Evolutionary conservation across 176 grass and related monocot species (phyloP).

Genomic region (Aegilops longissima): DNA sequence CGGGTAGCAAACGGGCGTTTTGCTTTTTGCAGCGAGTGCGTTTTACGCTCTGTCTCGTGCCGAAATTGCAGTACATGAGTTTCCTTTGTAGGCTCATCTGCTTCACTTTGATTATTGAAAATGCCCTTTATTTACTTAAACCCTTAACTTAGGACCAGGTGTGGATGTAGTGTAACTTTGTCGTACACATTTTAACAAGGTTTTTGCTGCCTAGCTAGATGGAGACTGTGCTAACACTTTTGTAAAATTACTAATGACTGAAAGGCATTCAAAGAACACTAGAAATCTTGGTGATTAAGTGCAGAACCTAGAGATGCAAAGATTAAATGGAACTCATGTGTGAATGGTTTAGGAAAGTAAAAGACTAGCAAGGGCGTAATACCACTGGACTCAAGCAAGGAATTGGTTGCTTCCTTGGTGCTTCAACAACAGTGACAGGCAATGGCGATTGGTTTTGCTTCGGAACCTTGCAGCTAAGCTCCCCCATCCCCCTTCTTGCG

Average conservation of each 20-base stretch:
- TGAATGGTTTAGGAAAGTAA: background rate
- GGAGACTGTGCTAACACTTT: background rate
- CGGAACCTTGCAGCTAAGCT: background rate
- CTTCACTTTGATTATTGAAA: too few species aligned
- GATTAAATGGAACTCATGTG: background rate
- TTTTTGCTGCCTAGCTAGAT: background rate
- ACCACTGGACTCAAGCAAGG: background rate
- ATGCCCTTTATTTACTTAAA: too few species aligned
- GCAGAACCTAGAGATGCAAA: background rate
- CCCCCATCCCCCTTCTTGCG: background rate
- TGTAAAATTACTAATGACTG: background rate
- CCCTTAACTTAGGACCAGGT: too few species aligned
- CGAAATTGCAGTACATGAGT: background rate
- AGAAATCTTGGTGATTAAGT: background rate
- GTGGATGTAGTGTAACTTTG: too few species aligned
- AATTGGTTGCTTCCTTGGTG: background rate
- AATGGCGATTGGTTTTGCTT: background rate
- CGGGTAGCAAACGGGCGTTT: too few species aligned
- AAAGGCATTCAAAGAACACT: background rate
- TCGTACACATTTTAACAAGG: too few species aligned
- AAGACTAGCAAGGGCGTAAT: background rate
- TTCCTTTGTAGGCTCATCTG: background rate
- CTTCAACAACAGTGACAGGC: background rate
- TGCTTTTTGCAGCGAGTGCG: background rate
- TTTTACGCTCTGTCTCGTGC: too few species aligned